Conservation (phyloP, 1,284 basidiomycete genomes). For the Malassezia sympodialis region DNA sequence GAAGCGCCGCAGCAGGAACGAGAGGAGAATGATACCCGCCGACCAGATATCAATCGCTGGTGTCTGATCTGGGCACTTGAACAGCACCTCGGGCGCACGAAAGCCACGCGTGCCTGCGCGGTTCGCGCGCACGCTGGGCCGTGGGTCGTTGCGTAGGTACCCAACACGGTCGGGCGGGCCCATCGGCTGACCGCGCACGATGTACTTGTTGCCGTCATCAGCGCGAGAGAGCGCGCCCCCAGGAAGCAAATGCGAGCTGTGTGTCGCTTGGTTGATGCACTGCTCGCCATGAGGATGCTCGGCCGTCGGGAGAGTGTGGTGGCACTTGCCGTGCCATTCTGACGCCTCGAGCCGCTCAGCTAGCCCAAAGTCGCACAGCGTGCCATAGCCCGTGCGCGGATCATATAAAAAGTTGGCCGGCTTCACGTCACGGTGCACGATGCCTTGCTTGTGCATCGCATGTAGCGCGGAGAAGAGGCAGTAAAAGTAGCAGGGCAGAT, state of each 20-base stretch:
- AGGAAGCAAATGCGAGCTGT: conserved; percentile 31
- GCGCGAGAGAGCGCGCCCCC: conserved; percentile 28
- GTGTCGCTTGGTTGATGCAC: conserved; percentile 31
- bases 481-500: conserved; percentile 76
- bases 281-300: conserved; percentile 34
- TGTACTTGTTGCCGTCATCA: conserved; percentile 3
- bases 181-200: conserved; percentile 19
- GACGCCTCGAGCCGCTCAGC: conserved; percentile 40
- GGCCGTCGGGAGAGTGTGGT: conserved; percentile 35
- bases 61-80: conserved; percentile 89
- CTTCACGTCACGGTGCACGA: conserved; percentile 96
- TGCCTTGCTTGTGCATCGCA: conserved; percentile 74
- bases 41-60: conserved; percentile 98
- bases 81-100: conserved; percentile 85
- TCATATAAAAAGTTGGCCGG: conserved; percentile 97
- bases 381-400: conserved; percentile 69
- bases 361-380: conserved; percentile 88
- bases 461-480: conserved; percentile 81
- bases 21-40: conserved; percentile 79
- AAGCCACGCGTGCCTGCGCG: conserved; percentile 93
- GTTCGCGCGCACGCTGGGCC: conserved; percentile 80
- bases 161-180: conserved; percentile 40
- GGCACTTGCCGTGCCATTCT: conserved; percentile 45
- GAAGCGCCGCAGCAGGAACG: conserved; percentile 84
- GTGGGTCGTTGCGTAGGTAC: conserved; percentile 37